Conservation (phyloP, 768 basidiomycete species). For the Melanogaster broomeanus region DNA sequence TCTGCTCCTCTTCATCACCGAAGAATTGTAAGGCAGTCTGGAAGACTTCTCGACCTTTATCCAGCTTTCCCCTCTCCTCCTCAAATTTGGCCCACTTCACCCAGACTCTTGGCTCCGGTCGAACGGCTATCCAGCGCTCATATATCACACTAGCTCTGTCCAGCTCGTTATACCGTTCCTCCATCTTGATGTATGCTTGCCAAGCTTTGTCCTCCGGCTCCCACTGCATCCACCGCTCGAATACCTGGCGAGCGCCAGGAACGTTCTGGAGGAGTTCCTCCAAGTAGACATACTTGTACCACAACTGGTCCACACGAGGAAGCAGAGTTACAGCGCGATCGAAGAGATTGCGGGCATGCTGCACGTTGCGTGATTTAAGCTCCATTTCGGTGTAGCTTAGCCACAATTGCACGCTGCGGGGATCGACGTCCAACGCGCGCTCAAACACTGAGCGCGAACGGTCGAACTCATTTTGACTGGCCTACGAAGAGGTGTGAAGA, state of each 20-base stretch:
- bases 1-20: constrained; percentile 84
- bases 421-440: constrained; percentile 94
- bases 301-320: constrained; percentile 93
- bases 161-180: constrained; percentile 87
- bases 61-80: constrained; percentile 65
- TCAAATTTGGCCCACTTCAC: constrained; percentile 89
- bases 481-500: constrained; percentile 42
- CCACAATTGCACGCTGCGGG: constrained; percentile 90
- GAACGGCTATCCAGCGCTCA: constrained; percentile 84
- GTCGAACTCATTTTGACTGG: constrained; percentile 95
- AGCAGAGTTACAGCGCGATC: constrained; percentile 96
- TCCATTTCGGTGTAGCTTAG: constrained; percentile 96
- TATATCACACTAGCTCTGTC: constrained; percentile 93
- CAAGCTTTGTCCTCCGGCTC: constrained; percentile 99
- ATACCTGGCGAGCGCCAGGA: constrained; percentile 94
- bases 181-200: constrained; percentile 99
- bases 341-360: constrained; percentile 95
- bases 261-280: constrained; percentile 97
- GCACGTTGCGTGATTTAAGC: constrained; percentile 95
- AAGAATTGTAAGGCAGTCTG: constrained; percentile 90
- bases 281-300: constrained; percentile 99
- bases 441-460: constrained; percentile 95
- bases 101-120: constrained; percentile 79
- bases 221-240: constrained; percentile 99
- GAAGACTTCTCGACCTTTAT: constrained; percentile 84